Base-by-base conservation (phyloP, 2,329 filamentous ascomycete genomes). In the Fusarium devonianum region DNA sequence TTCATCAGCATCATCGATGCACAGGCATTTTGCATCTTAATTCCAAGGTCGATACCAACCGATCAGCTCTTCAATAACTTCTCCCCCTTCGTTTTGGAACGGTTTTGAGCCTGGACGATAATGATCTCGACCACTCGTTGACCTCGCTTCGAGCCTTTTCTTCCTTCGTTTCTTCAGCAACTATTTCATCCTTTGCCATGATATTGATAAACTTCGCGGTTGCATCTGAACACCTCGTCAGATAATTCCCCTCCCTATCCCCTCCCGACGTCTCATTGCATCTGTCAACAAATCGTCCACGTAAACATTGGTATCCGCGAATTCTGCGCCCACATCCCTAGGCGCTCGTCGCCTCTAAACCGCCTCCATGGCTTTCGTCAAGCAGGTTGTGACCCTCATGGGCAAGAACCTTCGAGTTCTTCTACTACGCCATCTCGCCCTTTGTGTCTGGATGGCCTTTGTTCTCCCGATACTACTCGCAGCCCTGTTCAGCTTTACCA, bases 401-500 rank as follows among this genome's bases (percentile, higher is more conserved):
- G 71, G 71, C 62, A 88, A 88, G 69, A 87, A 87, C 64, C 72
- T 85, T 43, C 78, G 80, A 44, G 83, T 85, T 58, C 74, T 84
- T 11, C 62, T 85, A 23, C 62, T 78, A 32, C 81, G 84, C 5
- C 83, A 85, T 67, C 63, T 71, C 14, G 46, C 77, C 5, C 73
- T 79, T 16, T 82, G 83, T 3, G 49, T 78, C 33, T 71, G 84
- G 53, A 81, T 83, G 62, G 80, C 83, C 5, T 78, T 88, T 38
- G 28, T 87, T 14, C 73, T 87, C 2, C 85, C 85, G 3, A 71
- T 87, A 22, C 65, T 80, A 33, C 71, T 88, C 40, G 78, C 82
- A 29, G 72, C 79, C 16, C 84, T 87, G 62, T 78, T 88, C 52
- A 82, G 77, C 42, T 93, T 88, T 69, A 87, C 90, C 12, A 87